These are phyloP conservation scores for Mycena vitilis DNA, from an alignment of 768 basidiomycete species.

Conservation along the genomic window DNA sequence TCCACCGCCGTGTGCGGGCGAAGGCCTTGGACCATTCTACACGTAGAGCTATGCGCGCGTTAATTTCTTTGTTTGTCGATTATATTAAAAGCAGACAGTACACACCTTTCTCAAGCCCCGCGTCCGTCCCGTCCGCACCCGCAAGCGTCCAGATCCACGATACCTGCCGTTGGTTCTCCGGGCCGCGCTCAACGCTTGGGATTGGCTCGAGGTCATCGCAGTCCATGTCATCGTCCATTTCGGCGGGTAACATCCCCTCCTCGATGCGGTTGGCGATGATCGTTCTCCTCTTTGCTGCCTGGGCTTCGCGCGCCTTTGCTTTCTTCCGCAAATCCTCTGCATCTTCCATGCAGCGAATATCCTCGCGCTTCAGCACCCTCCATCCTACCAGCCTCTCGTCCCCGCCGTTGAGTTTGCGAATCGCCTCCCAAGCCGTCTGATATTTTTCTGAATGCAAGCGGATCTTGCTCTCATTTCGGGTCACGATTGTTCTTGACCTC, in stretches of 20 bases:
- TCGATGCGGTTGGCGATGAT: neutral
- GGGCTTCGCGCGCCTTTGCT: neutral
- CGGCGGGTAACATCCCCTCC: neutral
- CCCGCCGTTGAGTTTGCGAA: neutral
- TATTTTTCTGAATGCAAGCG: conserved; percentile 1
- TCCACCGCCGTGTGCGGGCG: conserved; percentile 13
- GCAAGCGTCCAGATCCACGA: conserved; percentile 15
- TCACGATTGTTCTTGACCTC: too few species aligned
- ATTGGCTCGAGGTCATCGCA: too few species aligned
- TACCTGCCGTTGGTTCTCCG: too few species aligned
- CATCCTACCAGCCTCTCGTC: neutral
- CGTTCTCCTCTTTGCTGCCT: neutral
- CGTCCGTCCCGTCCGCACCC: conserved; percentile 1
- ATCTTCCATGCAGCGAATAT: conserved; percentile 1
- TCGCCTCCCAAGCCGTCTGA: neutral
- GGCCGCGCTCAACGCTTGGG: too few species aligned
- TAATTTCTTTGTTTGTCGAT: neutral
- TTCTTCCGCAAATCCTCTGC: neutral
- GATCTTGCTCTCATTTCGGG: conserved; percentile 1
- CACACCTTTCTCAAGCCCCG: conserved; percentile 1
- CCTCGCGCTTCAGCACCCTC: neutral
- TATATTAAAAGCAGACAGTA: too few species aligned
- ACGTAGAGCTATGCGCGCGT: conserved; percentile 27
- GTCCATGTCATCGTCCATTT: neutral
- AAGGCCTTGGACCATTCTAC: too few species aligned